These are phyloP conservation scores for Didymosphaeria variabile DNA, from an alignment of 2,329 filamentous ascomycete species.

Conservation along the genomic window DNA sequence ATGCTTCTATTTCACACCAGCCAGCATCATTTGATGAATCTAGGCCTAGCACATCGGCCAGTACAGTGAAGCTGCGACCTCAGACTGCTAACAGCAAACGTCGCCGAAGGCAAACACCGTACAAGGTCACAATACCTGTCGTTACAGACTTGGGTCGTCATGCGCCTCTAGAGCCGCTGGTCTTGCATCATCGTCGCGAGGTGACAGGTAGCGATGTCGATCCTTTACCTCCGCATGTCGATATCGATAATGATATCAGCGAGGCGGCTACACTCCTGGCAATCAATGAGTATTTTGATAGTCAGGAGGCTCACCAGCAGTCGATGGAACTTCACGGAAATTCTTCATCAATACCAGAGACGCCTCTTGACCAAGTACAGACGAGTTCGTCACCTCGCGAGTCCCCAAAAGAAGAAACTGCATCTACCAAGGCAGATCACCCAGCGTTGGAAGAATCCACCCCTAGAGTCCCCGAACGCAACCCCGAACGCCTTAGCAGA, in stretches of 20 bases:
- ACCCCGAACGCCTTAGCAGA: slow-evolving; percentile 32
- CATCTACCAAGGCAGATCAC: slow-evolving; percentile 23
- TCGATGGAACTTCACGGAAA: not conserved
- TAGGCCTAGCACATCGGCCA: not conserved
- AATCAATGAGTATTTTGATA: slow-evolving; percentile 41
- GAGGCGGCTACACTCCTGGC: slow-evolving; percentile 39
- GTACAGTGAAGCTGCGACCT: not conserved
- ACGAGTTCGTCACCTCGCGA: not conserved
- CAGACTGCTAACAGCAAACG: slow-evolving; percentile 28
- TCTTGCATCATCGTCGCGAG: slow-evolving; percentile 36
- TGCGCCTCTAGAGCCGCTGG: slow-evolving; percentile 39
- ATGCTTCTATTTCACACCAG: not conserved
- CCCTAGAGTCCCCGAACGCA: slow-evolving; percentile 34
- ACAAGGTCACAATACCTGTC: slow-evolving; percentile 25
- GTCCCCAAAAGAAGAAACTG: not conserved
- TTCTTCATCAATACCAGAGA: not conserved
- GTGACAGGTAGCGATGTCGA: slow-evolving; percentile 29
- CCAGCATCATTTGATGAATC: not conserved
- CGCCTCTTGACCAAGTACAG: not conserved
- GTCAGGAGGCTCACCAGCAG: not conserved
- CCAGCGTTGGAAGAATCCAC: slow-evolving; percentile 21
- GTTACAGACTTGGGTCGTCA: slow-evolving; percentile 23
- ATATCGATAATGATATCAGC: slow-evolving; percentile 30
- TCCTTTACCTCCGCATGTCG: slow-evolving; percentile 32
- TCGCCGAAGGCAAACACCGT: slow-evolving; percentile 40